Conservation (phyloP, 1,284 basidiomycete species). For the Abortiporus biennis region DNA sequence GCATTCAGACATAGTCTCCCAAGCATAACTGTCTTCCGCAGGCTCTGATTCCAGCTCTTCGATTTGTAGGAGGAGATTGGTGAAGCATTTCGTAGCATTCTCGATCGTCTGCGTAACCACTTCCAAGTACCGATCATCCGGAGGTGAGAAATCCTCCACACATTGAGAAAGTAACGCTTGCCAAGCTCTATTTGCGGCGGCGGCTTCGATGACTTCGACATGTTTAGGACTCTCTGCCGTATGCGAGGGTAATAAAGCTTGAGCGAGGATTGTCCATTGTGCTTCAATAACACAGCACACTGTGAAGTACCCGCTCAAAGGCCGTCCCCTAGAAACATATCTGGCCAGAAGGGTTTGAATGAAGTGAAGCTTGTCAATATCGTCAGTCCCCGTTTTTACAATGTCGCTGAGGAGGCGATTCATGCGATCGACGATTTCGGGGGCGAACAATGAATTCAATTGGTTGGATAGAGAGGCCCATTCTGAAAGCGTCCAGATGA, state of each 20-base stretch:
- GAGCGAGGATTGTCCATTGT: constrained; percentile 79
- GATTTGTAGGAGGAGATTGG: constrained; percentile 67
- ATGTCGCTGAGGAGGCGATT: constrained; percentile 64
- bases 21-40: constrained; percentile 76
- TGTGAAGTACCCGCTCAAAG: constrained; percentile 83
- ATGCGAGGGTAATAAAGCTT: constrained; percentile 52
- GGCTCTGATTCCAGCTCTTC: constrained; percentile 77
- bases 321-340: constrained; percentile 70
- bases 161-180: constrained; percentile 52
- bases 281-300: constrained; percentile 83
- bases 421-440: constrained; percentile 58
- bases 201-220: constrained; percentile 54
- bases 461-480: constrained; percentile 55
- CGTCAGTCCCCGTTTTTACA: constrained; percentile 35
- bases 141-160: constrained; percentile 28
- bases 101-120: constrained; percentile 44
- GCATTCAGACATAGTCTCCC: constrained; percentile 83
- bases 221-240: constrained; percentile 19
- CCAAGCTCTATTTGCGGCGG: constrained; percentile 81
- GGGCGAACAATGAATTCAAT: constrained; percentile 53
- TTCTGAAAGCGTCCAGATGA: constrained; percentile 66
- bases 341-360: constrained; percentile 71
- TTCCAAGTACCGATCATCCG: constrained; percentile 34
- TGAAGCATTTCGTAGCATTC: constrained; percentile 67
- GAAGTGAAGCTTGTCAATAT: constrained; percentile 46